A percentile compares a stretch with the other conserved stretches of the same genome.
Evolutionary conservation across 768 basidiomycete genomes (phyloP).

Genomic region (Leccinum fibrillosum): DNA sequence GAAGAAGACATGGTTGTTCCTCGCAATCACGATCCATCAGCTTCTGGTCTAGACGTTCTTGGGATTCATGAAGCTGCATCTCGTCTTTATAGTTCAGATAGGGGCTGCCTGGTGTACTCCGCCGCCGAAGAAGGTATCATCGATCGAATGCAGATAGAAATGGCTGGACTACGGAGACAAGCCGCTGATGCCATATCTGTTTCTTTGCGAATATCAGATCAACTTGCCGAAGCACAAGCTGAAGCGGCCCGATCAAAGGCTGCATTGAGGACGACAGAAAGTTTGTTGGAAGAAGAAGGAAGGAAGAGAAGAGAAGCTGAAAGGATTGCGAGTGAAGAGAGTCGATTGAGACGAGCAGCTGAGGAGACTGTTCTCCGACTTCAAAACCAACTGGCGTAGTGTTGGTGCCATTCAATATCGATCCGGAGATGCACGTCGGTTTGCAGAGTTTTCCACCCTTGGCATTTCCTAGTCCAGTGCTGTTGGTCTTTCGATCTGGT

Average conservation of each 20-base stretch:
- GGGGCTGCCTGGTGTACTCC: constrained; percentile 23
- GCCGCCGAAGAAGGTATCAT: constrained; percentile 42
- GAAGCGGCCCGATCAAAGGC: constrained; percentile 57
- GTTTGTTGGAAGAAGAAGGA: constrained; percentile 58
- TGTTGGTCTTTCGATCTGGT: not conserved
- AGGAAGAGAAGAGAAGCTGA: constrained; percentile 59
- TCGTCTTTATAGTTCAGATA: constrained; percentile 41
- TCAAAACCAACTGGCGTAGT: constrained; percentile 23
- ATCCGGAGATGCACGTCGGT: not conserved
- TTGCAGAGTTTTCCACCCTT: not conserved
- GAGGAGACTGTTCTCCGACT: constrained; percentile 48
- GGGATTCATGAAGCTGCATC: constrained; percentile 34
- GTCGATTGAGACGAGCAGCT: constrained; percentile 40
- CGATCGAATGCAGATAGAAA: constrained; percentile 65
- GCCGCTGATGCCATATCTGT: constrained; percentile 65
- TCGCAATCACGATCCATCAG: constrained; percentile 41
- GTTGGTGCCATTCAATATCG: not conserved
- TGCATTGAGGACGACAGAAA: constrained; percentile 52
- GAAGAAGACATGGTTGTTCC: constrained; percentile 59
- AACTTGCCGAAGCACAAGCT: constrained; percentile 62
- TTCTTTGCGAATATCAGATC: constrained; percentile 63
- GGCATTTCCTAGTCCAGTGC: too few relatives aligned
- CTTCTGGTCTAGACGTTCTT: constrained; percentile 36
- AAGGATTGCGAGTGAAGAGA: constrained; percentile 47
- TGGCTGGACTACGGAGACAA: constrained; percentile 60